Evolutionary conservation across 257 asterid genomes (phyloP), one percentile per base, ranked within the genome.

Genomic region (Solanum appendiculatum): DNA sequence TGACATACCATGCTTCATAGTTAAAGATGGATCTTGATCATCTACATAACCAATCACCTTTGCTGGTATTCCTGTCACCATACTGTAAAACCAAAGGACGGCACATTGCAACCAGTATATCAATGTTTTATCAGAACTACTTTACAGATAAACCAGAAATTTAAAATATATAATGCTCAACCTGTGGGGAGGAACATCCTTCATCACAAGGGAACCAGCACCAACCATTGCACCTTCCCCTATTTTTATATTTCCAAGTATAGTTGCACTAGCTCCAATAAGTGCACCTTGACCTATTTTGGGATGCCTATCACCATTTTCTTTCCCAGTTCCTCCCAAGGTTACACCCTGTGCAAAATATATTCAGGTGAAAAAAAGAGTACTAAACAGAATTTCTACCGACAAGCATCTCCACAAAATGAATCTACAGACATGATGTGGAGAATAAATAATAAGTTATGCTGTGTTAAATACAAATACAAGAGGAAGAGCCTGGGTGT

Each of bases 211-310:
- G 14, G 92, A 87, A 88, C 93, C 93, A 48, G 93, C 90, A 64
- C 91, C 93, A 82, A 91, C 36, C 92, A 90, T 88, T n/a, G 93
- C 92, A 83, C 92, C 92, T 90, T 90, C 93, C 34, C 93, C 93
- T 23, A 91, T 80, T 86, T 73, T 85, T 83, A 91, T 91, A 74
- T 91, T 88, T 83, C 93, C 93, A 87, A 91, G 89, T 86, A 91
- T 88, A 25, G 87, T 88, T 54, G 88, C 90, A 80, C 92, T 64
- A 14, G 93, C 93, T 86, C 92, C 93, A 84, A 91, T 86, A 9
- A 91, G 90, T 33, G 90, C 93, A 87, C 93, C 93, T 90, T 91
- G 92, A 44, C 92, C 91, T 29, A 91, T 86, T 84, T 91, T 90
- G 16, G 93, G 93, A 88, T 91, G 93, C 31, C 93, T 90, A 86